Evolutionary conservation across 495 filamentous ascomycete genomes (phyloP).

Genomic region (Talaromyces liani): DNA sequence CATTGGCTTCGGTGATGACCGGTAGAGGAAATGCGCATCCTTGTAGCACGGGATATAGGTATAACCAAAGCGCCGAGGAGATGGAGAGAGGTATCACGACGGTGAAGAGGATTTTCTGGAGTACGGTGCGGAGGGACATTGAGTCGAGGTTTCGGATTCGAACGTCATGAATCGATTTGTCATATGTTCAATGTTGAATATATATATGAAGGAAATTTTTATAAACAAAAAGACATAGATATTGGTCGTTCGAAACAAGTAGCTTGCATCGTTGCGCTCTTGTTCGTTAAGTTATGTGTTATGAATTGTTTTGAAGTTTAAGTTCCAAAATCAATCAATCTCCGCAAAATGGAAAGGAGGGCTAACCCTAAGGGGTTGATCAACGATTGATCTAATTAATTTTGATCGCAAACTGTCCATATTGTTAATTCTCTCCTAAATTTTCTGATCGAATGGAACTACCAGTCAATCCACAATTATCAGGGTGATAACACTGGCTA

Average conservation of each 20-base stretch:
- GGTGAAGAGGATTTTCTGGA: conserved; percentile 50
- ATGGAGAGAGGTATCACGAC: conserved; percentile 65
- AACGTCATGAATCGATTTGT: background rate
- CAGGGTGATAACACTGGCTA: no score
- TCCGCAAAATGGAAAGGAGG: background rate
- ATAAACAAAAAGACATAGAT: background rate
- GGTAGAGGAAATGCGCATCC: conserved; percentile 74
- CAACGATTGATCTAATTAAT: no score
- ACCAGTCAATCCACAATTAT: no score
- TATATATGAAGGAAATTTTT: background rate
- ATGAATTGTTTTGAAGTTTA: background rate
- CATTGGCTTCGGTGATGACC: conserved; percentile 14
- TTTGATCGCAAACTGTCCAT: no score
- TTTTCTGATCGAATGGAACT: no score
- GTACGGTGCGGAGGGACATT: conserved; percentile 50
- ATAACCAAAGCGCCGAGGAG: conserved; percentile 66
- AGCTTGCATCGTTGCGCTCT: background rate
- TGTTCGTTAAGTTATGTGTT: background rate
- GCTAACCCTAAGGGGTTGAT: background rate
- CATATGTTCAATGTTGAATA: background rate
- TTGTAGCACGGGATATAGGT: conserved; percentile 79
- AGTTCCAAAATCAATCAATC: background rate
- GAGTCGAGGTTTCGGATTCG: conserved; percentile 8
- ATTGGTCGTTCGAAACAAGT: background rate
- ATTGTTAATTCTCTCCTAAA: no score